Base-by-base conservation (phyloP, 768 basidiomycete species). In the Phylloporus scabripes region DNA sequence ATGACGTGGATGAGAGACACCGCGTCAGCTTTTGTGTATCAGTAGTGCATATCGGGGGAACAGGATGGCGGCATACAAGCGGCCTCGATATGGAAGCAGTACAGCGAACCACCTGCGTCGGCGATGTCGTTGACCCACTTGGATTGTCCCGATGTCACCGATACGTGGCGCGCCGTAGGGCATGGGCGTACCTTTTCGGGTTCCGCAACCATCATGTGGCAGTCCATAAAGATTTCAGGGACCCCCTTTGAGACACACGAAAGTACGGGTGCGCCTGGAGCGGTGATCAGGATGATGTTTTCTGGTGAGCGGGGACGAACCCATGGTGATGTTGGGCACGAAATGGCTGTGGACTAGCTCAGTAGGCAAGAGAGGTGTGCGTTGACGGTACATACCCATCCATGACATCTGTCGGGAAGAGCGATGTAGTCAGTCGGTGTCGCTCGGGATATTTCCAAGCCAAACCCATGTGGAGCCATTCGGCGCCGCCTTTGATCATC, bases 141-240 rank as follows among this genome's bases (percentile, higher is more conserved):
- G 11, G 14, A 34, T 44, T 18, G 36, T 8, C 34, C 20, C 36
- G 28, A 36, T 8, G 45, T 48, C 5, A 34, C 21, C 7, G n/a
- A 18, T 48, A 5, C 31, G 24, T 26, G 8, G 24, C 5, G 15
- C 4, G 7, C 32, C 36, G 17, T 21, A 20, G 38, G 26, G 17
- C 17, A 32, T 29, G 7, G 61, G 42, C n/a, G 45, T 57, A 91
- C 94, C 76, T 86, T 85, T 62, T 87, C 90, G 9, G 96, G 96
- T 42, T 97, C 74, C 0, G 92, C 68, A 17, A 99, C 96, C 96
- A 99, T 99, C 96, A 98, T 98, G 70, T 99, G 96, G 69, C 94
- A 97, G 70, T 99, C 96, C 95, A 99, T 98, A 74, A 93, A 98
- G 59, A 97, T 96, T 46, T 81, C 90, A 2, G 95, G 94, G 18